phyloP scores from a whole-genome alignment of 768 basidiomycete species.

The Podaxis mareebaensis region DNA sequence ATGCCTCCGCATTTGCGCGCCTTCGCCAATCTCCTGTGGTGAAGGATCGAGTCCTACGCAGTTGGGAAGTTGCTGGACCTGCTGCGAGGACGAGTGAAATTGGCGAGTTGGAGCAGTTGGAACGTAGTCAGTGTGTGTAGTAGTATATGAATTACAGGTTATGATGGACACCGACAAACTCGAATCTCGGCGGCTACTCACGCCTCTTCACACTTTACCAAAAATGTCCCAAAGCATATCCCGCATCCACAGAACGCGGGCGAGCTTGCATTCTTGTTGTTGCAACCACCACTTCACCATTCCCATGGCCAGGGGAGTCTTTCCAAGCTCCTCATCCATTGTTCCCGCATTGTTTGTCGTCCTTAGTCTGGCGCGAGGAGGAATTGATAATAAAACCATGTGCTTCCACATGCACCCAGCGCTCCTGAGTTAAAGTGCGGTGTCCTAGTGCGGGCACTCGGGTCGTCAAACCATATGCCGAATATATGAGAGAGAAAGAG shows the following conservation, averaged over 20 bases:
- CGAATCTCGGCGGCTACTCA: background rate
- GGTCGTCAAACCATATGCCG: conserved; percentile 39
- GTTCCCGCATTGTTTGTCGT: conserved; percentile 22
- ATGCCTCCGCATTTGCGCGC: too few relatives aligned
- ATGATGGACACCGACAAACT: background rate
- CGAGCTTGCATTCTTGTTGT: conserved; percentile 27
- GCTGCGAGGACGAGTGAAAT: too few relatives aligned
- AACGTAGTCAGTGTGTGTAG: too few relatives aligned
- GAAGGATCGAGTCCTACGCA: too few relatives aligned
- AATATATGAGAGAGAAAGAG: conserved; percentile 46
- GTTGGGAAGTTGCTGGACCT: too few relatives aligned
- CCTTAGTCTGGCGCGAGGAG: conserved; percentile 35
- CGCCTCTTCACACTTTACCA: background rate
- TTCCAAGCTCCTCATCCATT: conserved; percentile 24
- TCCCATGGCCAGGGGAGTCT: conserved; percentile 16
- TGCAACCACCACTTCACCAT: conserved; percentile 31
- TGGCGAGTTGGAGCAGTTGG: too few relatives aligned
- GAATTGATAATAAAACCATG: conserved; percentile 54
- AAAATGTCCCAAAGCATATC: conserved; percentile 20
- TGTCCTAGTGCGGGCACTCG: conserved; percentile 21
- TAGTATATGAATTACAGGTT: background rate
- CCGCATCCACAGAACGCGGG: conserved; percentile 25
- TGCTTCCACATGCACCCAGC: conserved; percentile 39
- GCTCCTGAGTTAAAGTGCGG: background rate
- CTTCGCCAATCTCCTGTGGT: too few relatives aligned